phyloP scores from a whole-genome alignment of 306 rosid genomes.

The Prinsepia uniflora region DNA sequence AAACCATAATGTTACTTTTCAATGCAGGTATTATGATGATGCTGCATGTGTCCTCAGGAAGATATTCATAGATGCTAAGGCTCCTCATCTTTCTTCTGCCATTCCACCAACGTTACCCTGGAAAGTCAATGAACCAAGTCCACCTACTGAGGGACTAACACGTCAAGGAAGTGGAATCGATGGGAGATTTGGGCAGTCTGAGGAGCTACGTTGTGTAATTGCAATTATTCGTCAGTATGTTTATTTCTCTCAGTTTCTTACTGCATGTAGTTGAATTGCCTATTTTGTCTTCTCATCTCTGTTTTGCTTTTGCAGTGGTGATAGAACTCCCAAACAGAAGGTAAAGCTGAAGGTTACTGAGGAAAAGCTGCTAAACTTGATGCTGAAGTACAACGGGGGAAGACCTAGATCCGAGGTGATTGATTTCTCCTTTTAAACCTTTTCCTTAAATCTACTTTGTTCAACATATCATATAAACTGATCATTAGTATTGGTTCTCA shows the following conservation, averaged over 20 bases:
- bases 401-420: constrained; percentile 85
- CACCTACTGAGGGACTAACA: constrained; percentile 67
- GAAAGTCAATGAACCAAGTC: constrained; percentile 73
- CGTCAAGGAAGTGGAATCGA: constrained; percentile 94
- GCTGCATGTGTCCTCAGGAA: constrained; percentile 95
- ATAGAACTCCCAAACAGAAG: constrained; percentile 99
- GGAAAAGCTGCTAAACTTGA: constrained; percentile 79
- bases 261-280: constrained; percentile 7
- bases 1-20: constrained; percentile 15
- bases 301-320: constrained; percentile 67
- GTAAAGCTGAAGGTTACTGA: constrained; percentile 94
- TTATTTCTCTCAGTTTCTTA: constrained; percentile 12
- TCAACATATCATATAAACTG: constrained; percentile 14
- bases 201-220: constrained; percentile 94
- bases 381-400: constrained; percentile 93
- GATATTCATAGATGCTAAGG: constrained; percentile 92
- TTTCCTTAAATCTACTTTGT: constrained; percentile 4
- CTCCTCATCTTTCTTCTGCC: constrained; percentile 90
- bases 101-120: constrained; percentile 95
- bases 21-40: constrained; percentile 87
- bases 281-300: constrained; percentile 25
- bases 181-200: constrained; percentile 83
- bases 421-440: constrained; percentile 14
- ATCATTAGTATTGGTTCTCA: constrained; percentile 23
- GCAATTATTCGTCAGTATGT: constrained; percentile 94